Base-by-base conservation (phyloP, 1,139 yeast species). In the Taiozyma onychis region DNA sequence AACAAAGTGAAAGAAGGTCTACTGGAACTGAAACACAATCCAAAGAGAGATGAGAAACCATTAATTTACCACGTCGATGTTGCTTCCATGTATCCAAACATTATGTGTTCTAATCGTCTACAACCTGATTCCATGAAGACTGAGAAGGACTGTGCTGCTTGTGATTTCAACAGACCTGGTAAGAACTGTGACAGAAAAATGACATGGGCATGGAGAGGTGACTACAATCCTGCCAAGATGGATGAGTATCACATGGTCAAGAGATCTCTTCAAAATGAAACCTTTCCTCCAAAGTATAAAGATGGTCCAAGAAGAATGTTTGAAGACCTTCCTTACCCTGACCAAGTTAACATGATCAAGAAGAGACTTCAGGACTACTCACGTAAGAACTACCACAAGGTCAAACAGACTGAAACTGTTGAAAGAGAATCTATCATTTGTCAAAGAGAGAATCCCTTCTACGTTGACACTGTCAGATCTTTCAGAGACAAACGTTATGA, bases 131-230 rank as follows among this genome's bases (percentile, higher is more conserved):
- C 99, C 1, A 93, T 95, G 90, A 91, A 93, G 60, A 74, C 86
- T 0, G 99, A 93, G 64, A 89, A 89, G 59, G 97, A 90, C 61
- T 95, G 99, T 71, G 99, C 99, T 0, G 82, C 96, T 41, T 95
- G 99, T 73, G 99, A 95, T 62, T 95, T 90, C 69, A 95, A 95
- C 65, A 76, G 96, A 50, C 98, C 98, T 0, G 98, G 96, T 3
- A 93, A 93, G 62, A 78, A 76, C 14, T 95, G 99, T 73, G 99
- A 93, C 61, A 75, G 99, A 64, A 73, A 95, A 53, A 71, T 95
- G 51, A 89, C 93, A 0, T 95, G 99, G 99, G 78, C 97, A 4
- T 95, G 99, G 99, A 83, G 99, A 73, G 99, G 98, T 50, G 99
- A 95, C 62, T 95, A 77, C 61, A 86, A 76, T 57, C 99, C 99